Evolutionary conservation across 2,329 filamentous ascomycete genomes (phyloP).

Genomic region (Microascus cirrosus): DNA sequence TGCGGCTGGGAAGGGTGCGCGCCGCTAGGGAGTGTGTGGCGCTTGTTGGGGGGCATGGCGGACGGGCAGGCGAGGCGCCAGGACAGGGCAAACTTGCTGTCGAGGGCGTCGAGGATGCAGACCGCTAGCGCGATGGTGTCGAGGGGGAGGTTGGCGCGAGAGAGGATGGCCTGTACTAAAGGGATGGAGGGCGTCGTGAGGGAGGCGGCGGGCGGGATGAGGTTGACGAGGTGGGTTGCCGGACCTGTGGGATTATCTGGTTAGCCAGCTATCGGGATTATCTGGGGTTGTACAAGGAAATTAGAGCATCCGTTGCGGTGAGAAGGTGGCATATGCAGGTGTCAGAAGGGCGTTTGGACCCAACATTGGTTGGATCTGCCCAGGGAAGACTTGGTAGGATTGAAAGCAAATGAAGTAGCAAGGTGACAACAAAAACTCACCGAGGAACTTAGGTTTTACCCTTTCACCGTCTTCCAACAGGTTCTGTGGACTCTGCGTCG

Average conservation of each 20-base stretch:
- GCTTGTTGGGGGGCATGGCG: conserved; percentile 20
- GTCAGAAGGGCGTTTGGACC: background rate
- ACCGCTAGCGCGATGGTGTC: conserved; percentile 54
- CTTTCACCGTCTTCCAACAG: conserved; percentile 28
- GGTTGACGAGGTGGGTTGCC: conserved; percentile 54
- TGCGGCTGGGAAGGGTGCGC: conserved; percentile 30
- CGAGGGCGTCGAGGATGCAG: conserved; percentile 55
- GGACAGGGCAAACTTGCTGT: conserved; percentile 47
- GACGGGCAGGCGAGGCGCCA: conserved; percentile 50
- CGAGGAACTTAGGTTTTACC: conserved; percentile 24
- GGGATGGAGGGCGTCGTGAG: conserved; percentile 45
- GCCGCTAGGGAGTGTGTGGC: conserved; percentile 34
- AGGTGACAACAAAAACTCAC: conserved; percentile 15
- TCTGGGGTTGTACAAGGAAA: background rate
- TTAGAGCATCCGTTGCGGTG: background rate
- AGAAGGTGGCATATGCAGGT: background rate
- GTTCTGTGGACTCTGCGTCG: conserved; percentile 10
- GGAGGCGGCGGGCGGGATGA: conserved; percentile 53
- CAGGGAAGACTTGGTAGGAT: background rate
- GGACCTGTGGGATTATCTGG: conserved; percentile 33
- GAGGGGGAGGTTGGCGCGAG: conserved; percentile 43
- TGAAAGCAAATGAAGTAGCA: background rate
- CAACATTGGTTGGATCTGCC: background rate
- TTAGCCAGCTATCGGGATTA: conserved; percentile 1
- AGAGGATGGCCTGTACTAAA: conserved; percentile 49